Percentiles rank a stretch among this genome's conserved stretches.
These are phyloP conservation scores for Neoascochyta sp. DNA, from an alignment of 2,329 filamentous ascomycete species.

Conservation along the genomic window DNA sequence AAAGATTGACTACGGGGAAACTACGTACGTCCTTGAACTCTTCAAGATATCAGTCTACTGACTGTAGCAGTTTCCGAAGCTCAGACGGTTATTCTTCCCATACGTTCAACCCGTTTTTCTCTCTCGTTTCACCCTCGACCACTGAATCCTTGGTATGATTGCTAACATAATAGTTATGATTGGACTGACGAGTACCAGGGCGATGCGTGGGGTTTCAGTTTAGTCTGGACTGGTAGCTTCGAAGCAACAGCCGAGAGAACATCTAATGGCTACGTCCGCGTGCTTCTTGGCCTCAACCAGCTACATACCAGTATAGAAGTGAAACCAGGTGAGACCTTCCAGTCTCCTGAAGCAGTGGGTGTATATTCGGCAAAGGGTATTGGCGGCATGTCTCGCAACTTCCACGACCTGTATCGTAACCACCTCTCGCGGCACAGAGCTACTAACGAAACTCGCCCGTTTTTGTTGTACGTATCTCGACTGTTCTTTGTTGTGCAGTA, in stretches of 20 bases:
- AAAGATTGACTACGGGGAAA: constrained; percentile 54
- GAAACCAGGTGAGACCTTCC: constrained; percentile 54
- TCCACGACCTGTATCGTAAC: constrained; percentile 60
- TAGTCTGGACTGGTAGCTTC: constrained; percentile 63
- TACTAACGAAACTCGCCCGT: constrained; percentile 51
- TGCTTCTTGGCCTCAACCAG: constrained; percentile 59
- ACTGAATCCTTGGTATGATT: too few relatives aligned
- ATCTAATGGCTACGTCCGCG: constrained; percentile 59
- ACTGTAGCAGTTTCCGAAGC: constrained; percentile 54
- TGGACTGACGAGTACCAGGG: constrained; percentile 60
- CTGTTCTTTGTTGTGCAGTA: too few relatives aligned
- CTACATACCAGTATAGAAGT: constrained; percentile 58
- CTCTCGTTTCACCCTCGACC: constrained; percentile 53
- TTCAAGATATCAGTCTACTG: constrained; percentile 1
- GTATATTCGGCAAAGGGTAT: constrained; percentile 59
- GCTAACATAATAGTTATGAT: too few relatives aligned
- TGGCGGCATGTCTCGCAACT: constrained; percentile 59
- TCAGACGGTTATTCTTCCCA: constrained; percentile 61
- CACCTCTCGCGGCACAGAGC: constrained; percentile 58
- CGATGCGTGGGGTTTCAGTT: constrained; percentile 62
- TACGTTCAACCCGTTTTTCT: constrained; percentile 62
- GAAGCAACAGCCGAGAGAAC: constrained; percentile 59
- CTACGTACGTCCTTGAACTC: constrained; percentile 12
- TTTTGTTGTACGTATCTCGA: too few relatives aligned
- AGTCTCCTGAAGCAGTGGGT: constrained; percentile 60